Conservation (phyloP, 2,329 filamentous ascomycete species). For the Plectosphaerella sp. region DNA sequence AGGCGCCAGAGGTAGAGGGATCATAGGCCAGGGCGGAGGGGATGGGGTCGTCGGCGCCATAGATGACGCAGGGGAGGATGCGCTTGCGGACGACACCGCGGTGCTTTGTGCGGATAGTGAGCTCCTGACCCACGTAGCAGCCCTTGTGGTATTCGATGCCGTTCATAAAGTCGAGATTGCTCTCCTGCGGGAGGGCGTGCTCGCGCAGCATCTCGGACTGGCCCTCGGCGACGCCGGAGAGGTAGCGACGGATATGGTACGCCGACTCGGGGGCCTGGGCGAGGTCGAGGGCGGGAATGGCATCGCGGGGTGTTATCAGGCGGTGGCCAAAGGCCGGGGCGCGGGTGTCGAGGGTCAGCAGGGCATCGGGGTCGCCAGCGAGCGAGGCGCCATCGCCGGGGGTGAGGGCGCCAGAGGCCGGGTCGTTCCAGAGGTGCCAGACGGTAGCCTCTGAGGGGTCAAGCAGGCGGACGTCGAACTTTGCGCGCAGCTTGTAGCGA, state of each 20-base stretch:
- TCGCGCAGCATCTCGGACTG: conserved; percentile 70
- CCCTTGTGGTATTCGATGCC: conserved; percentile 93
- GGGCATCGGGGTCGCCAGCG: conserved; percentile 3
- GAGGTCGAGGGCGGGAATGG: conserved; percentile 31
- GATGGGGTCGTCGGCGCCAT: conserved; percentile 40
- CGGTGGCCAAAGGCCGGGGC: conserved; percentile 53
- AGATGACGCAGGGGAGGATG: conserved; percentile 75
- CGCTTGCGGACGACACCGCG: conserved; percentile 90
- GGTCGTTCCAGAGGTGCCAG: conserved; percentile 71
- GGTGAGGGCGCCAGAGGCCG: conserved; percentile 8
- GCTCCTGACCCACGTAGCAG: conserved; percentile 94
- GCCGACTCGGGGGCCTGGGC: conserved; percentile 45
- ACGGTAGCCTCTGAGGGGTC: conserved; percentile 61
- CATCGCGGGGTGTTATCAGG: conserved; percentile 28
- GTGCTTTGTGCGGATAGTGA: conserved; percentile 93
- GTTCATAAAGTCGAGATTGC: conserved; percentile 79
- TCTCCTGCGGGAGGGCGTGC: conserved; percentile 76
- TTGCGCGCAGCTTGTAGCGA: conserved; percentile 80
- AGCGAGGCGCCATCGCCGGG: neutral
- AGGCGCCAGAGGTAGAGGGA: conserved; percentile 16
- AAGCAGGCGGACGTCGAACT: conserved; percentile 65
- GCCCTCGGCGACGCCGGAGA: conserved; percentile 81
- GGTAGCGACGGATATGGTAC: conserved; percentile 74
- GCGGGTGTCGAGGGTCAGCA: conserved; percentile 43
- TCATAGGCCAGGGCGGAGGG: conserved; percentile 42